phyloP scores from a whole-genome alignment of 2,329 filamentous ascomycete genomes.

The Colletotrichum sp. region DNA sequence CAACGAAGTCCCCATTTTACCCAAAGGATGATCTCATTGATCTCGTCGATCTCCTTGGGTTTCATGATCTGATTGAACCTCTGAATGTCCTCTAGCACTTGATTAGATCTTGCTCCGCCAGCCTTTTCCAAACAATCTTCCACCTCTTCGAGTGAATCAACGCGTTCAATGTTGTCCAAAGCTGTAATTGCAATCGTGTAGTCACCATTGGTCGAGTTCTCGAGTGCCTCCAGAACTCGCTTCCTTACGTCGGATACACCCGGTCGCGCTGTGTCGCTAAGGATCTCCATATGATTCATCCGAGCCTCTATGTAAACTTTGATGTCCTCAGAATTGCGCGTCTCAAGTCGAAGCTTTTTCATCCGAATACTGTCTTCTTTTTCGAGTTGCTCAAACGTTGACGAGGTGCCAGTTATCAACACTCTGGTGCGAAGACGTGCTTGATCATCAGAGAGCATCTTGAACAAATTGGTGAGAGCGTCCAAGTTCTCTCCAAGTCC shows the following conservation, averaged over 20 bases:
- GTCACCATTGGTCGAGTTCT: neutral
- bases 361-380: neutral
- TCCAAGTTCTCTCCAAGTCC: constrained; percentile 26
- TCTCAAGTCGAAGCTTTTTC: neutral
- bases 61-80: constrained; percentile 34
- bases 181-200: constrained; percentile 23
- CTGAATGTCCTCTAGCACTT: constrained; percentile 36
- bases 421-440: neutral
- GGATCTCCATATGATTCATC: neutral
- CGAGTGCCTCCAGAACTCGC: neutral
- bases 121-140: constrained; percentile 31
- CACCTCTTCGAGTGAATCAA: constrained; percentile 39
- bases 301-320: neutral
- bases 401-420: neutral
- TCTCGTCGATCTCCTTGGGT: constrained; percentile 37
- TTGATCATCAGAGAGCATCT: constrained; percentile 23
- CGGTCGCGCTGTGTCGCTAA: neutral
- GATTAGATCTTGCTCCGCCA: constrained; percentile 31
- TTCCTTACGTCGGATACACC: neutral
- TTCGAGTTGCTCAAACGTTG: neutral
- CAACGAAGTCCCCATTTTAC: constrained; percentile 28
- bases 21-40: constrained; percentile 43
- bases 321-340: neutral
- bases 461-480: constrained; percentile 25
- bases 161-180: constrained; percentile 33